These are phyloP conservation scores for Penicillium brevicompactum DNA, from an alignment of 2,329 filamentous ascomycete genomes.

Conservation along the genomic window DNA sequence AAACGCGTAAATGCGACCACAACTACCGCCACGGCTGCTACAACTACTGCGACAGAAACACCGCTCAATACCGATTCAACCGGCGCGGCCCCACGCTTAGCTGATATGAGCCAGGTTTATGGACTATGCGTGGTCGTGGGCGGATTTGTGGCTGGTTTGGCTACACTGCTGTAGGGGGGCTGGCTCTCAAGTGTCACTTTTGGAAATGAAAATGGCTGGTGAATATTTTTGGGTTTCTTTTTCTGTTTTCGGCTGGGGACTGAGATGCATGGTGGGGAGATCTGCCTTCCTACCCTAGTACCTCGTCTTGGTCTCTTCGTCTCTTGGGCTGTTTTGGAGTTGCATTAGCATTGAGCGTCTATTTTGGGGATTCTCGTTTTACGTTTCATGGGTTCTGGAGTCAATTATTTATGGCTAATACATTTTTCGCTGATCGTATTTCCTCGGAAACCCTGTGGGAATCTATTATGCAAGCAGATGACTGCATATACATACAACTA, in stretches of 20 bases:
- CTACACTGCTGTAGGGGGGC: conserved; percentile 51
- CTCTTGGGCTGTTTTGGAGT: conserved; percentile 3
- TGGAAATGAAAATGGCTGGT: neutral
- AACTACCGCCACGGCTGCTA: conserved; percentile 41
- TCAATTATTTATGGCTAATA: neutral
- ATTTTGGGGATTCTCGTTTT: neutral
- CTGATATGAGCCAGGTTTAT: conserved; percentile 58
- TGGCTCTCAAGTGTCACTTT: neutral
- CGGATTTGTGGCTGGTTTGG: conserved; percentile 61
- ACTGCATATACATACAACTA: neutral
- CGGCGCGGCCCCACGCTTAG: conserved; percentile 30
- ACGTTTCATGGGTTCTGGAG: conserved; percentile 6
- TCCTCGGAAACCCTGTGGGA: neutral
- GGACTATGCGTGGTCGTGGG: conserved; percentile 57
- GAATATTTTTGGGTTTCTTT: neutral
- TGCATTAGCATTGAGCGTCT: conserved; percentile 23
- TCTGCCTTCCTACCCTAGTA: neutral
- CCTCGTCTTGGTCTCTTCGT: neutral
- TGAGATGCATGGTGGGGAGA: neutral
- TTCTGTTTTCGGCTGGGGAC: neutral
- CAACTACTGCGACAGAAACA: conserved; percentile 40
- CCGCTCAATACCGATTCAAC: conserved; percentile 33
- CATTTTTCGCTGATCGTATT: neutral
- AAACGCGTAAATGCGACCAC: conserved; percentile 56
- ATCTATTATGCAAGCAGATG: neutral